A percentile compares a stretch with the other conserved stretches of the same genome.
phyloP scores from a whole-genome alignment of 805 yeast species.

The Candida qinlingensis region DNA sequence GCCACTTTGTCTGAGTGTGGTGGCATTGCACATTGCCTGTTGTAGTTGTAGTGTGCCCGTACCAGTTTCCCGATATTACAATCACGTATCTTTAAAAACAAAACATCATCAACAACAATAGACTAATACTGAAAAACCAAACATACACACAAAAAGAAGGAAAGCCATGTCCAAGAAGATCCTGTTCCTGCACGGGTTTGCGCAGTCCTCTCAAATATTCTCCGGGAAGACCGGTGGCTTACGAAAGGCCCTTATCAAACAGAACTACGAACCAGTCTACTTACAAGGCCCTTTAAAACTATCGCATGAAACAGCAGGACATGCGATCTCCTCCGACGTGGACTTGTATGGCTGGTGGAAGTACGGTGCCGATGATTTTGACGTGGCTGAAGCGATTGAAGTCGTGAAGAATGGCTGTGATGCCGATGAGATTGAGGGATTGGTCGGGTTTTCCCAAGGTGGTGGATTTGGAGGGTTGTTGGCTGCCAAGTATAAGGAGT shows the following conservation, averaged over 20 bases:
- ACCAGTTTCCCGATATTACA: no score
- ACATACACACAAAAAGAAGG: no score
- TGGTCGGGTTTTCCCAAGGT: slow-evolving; percentile 91
- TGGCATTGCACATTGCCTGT: no score
- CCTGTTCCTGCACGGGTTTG: slow-evolving; percentile 84
- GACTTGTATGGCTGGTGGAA: slow-evolving; percentile 69
- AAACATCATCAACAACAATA: no score
- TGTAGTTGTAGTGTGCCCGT: no score
- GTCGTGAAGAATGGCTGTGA: slow-evolving; percentile 37
- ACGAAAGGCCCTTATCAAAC: slow-evolving; percentile 57
- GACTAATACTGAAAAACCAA: no score
- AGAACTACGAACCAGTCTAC: slow-evolving; percentile 64
- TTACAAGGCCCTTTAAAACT: slow-evolving; percentile 69
- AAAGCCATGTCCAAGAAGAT: slow-evolving; percentile 37
- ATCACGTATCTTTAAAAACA: no score
- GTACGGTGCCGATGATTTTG: slow-evolving; percentile 28
- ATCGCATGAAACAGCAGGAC: slow-evolving; percentile 37
- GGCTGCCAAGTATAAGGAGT: slow-evolving; percentile 46
- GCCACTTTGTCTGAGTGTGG: no score
- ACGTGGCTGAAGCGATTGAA: slow-evolving; percentile 32
- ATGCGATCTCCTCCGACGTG: slow-evolving; percentile 19
- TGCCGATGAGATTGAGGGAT: slow-evolving; percentile 70
- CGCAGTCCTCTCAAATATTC: slow-evolving; percentile 75
- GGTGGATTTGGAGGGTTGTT: slow-evolving; percentile 73
- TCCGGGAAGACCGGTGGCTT: slow-evolving; percentile 83